Conservation (phyloP, 116 monocot species). For the Papilionanthe hybrid region DNA sequence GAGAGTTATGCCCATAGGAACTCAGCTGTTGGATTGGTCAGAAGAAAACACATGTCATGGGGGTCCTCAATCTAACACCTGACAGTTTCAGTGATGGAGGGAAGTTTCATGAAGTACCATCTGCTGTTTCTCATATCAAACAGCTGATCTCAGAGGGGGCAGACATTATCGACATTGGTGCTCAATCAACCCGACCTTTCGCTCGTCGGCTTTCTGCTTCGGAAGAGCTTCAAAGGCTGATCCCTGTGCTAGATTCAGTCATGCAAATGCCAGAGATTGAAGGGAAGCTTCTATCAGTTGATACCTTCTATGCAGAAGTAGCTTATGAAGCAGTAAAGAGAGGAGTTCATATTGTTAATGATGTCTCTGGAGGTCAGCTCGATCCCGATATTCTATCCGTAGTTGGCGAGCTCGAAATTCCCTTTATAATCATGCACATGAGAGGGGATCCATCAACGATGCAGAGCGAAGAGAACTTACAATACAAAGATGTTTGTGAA, state of each 20-base stretch:
- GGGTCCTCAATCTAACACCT: conserved; percentile 78
- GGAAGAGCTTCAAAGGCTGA: conserved; percentile 67
- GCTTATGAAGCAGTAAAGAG: conserved; percentile 65
- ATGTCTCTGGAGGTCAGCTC: conserved; percentile 75
- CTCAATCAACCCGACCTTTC: conserved; percentile 80
- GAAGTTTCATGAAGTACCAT: conserved; percentile 47
- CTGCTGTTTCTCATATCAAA: conserved; percentile 57
- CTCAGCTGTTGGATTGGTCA: conserved; percentile 63
- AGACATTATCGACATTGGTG: conserved; percentile 88
- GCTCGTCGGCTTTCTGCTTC: conserved; percentile 48
- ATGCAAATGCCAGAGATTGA: conserved; percentile 55
- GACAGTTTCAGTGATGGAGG: conserved; percentile 98
- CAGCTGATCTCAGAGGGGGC: conserved; percentile 68
- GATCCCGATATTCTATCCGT: conserved; percentile 57
- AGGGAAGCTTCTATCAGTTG: conserved; percentile 68
- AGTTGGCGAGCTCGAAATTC: conserved; percentile 54
- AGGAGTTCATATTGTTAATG: conserved; percentile 84
- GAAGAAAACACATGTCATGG: conserved; percentile 81
- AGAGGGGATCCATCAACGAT: conserved; percentile 89
- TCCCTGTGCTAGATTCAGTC: conserved; percentile 71
- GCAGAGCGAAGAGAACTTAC: conserved; percentile 56
- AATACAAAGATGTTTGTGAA: conserved; percentile 64
- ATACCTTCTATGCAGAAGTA: conserved; percentile 86
- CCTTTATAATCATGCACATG: conserved; percentile 83
- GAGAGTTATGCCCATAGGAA: conserved; percentile 67